These are phyloP conservation scores for Botrytis elliptica DNA, from an alignment of 2,329 filamentous ascomycete species.

Conservation along the genomic window DNA sequence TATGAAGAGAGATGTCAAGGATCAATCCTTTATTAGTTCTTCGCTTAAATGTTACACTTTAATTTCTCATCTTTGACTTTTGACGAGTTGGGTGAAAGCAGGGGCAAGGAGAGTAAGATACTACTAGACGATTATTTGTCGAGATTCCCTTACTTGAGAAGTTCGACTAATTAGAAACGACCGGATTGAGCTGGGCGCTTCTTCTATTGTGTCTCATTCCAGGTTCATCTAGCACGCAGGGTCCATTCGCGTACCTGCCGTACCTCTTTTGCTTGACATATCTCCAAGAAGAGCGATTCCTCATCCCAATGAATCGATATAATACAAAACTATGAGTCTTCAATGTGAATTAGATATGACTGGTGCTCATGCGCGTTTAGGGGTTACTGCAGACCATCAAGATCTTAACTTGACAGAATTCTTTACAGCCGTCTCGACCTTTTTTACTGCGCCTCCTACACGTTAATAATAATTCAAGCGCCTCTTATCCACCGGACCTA, in stretches of 20 bases:
- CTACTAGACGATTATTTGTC: background rate
- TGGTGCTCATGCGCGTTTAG: background rate
- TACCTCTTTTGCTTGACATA: background rate
- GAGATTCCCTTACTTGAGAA: background rate
- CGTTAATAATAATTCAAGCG: fast-evolving
- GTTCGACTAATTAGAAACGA: background rate
- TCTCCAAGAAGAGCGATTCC: background rate
- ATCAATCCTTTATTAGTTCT: background rate
- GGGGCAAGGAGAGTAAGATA: background rate
- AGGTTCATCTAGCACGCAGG: too few relatives aligned
- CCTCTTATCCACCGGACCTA: fast-evolving
- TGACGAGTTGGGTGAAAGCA: background rate
- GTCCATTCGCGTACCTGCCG: too few relatives aligned
- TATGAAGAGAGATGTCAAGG: background rate
- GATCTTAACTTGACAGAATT: background rate
- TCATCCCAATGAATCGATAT: background rate
- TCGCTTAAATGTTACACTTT: background rate
- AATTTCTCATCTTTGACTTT: background rate
- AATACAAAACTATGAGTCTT: background rate
- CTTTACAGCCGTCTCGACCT: background rate
- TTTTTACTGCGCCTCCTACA: background rate
- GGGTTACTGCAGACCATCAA: background rate
- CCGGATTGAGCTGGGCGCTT: background rate
- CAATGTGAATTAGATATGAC: background rate
- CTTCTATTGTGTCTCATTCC: background rate